Conservation (phyloP, 2,329 filamentous ascomycete genomes). For the Neonectria ditissima region DNA sequence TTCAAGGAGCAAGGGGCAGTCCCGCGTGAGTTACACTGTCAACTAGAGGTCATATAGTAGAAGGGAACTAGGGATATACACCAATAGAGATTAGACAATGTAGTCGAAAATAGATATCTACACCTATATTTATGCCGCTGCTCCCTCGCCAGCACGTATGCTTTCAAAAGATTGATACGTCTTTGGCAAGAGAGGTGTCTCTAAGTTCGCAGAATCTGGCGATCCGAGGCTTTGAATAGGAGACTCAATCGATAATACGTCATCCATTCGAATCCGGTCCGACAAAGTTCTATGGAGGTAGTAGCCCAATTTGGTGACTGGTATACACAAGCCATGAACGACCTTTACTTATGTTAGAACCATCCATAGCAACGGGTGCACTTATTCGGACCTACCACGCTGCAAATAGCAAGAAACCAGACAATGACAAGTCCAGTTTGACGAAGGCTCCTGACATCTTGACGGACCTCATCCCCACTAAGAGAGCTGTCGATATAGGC, state of each 20-base stretch:
- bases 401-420: conserved; percentile 90
- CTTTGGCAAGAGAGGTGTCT: not conserved
- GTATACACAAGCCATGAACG: conserved; percentile 85
- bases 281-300: not conserved
- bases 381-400: conserved; percentile 70
- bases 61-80: not conserved
- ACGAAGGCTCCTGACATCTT: conserved; percentile 73
- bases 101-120: not conserved
- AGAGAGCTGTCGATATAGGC: conserved; percentile 75
- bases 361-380: fast-evolving
- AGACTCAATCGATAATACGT: not conserved
- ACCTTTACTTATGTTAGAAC: conserved; percentile 51
- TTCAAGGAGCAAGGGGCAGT: conserved; percentile 40
- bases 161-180: not conserved
- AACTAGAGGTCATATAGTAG: conserved; percentile 15
- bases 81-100: not conserved
- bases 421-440: conserved; percentile 79
- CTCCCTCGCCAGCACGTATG: not conserved
- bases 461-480: conserved; percentile 67
- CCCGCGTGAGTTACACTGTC: conserved; percentile 40
- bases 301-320: conserved; percentile 74
- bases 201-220: not conserved
- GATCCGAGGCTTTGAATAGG: not conserved
- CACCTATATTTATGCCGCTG: not conserved
- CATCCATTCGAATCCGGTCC: not conserved